Evolutionary conservation across 2,329 filamentous ascomycete genomes (phyloP).

Genomic region (Fusarium sp.): DNA sequence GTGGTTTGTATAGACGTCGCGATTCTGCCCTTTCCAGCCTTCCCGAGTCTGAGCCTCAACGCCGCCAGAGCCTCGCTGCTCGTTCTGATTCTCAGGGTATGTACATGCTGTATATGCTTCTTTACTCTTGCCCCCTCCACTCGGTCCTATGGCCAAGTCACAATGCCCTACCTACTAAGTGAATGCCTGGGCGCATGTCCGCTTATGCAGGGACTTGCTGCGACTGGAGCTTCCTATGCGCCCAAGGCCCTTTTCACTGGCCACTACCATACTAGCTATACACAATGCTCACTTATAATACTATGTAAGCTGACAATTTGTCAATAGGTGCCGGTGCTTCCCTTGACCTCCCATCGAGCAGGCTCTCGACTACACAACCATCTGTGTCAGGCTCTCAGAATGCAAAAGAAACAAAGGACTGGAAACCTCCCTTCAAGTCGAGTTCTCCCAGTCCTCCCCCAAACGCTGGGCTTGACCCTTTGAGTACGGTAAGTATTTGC

Average conservation of each 20-base stretch:
- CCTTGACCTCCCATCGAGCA: constrained; percentile 38
- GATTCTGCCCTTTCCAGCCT: constrained; percentile 39
- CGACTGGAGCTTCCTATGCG: constrained; percentile 9
- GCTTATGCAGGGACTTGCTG: constrained; percentile 25
- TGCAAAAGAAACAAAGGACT: constrained; percentile 48
- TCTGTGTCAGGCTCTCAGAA: constrained; percentile 68
- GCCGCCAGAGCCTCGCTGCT: constrained; percentile 40
- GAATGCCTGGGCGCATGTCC: constrained; percentile 14
- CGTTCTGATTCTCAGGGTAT: constrained; percentile 46
- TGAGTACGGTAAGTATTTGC: constrained; percentile 48
- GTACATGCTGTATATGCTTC: constrained; percentile 8
- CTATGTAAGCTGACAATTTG: constrained; percentile 41
- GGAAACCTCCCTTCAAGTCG: constrained; percentile 42
- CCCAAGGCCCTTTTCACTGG: background rate
- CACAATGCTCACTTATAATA: background rate
- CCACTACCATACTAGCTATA: constrained; percentile 1
- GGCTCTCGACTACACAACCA: constrained; percentile 42
- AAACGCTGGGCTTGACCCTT: constrained; percentile 48
- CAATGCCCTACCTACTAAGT: constrained; percentile 14
- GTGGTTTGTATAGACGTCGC: constrained; percentile 39
- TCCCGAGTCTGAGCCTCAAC: constrained; percentile 35
- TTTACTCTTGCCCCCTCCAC: constrained; percentile 4
- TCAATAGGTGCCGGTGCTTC: constrained; percentile 36
- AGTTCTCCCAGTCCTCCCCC: constrained; percentile 38
- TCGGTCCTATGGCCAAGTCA: constrained; percentile 6